These are phyloP conservation scores for Jatropha podagrica DNA, from an alignment of 441 rosid species.

Conservation along the genomic window DNA sequence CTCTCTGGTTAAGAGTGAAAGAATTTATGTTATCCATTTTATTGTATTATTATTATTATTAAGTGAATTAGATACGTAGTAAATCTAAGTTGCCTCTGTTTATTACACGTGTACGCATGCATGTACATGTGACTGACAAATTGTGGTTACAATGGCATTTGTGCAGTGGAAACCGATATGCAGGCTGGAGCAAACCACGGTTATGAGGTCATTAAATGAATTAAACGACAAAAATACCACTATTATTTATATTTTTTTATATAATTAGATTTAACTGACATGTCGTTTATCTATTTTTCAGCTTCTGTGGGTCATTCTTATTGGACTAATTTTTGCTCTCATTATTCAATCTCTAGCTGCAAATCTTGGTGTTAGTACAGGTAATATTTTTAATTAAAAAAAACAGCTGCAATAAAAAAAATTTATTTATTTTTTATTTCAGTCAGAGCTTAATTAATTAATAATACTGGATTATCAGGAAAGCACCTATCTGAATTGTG, in stretches of 20 bases:
- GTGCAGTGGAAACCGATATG: conserved; percentile 65
- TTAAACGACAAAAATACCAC: neutral
- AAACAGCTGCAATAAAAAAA: neutral
- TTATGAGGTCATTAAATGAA: conserved; percentile 40
- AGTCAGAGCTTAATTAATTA: no score
- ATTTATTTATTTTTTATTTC: no score
- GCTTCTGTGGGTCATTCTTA: conserved; percentile 59
- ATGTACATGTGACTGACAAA: neutral
- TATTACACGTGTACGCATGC: neutral
- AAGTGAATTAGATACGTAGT: no score
- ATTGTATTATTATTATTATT: no score
- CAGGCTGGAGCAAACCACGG: conserved; percentile 65
- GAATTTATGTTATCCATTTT: no score
- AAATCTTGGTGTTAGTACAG: conserved; percentile 68
- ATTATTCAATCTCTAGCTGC: conserved; percentile 65
- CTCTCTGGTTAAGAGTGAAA: no score
- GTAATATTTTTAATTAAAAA: conserved; percentile 22
- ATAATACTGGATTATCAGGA: conserved; percentile 27
- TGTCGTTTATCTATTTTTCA: conserved; percentile 17
- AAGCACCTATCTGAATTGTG: conserved; percentile 63
- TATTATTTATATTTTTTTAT: no score
- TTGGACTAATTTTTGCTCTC: conserved; percentile 60
- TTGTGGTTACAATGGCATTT: neutral
- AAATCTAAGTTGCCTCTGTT: no score
- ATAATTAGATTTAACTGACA: neutral